These are phyloP conservation scores for Coemansia sp. DNA, from an alignment of 192 early-diverging fungal genomes.

Conservation along the genomic window DNA sequence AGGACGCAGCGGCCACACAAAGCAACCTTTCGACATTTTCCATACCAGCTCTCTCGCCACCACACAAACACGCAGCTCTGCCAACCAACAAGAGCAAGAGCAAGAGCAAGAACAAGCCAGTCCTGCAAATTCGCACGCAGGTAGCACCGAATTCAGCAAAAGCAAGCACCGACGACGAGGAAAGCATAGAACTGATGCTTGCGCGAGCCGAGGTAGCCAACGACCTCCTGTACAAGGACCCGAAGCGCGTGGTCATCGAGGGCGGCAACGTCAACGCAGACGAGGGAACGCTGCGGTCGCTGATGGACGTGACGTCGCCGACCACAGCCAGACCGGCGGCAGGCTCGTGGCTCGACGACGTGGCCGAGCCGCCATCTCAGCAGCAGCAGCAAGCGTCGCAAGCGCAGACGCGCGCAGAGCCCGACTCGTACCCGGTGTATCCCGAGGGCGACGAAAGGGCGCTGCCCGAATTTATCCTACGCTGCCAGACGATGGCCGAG, in stretches of 20 bases:
- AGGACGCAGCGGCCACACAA: too few species aligned
- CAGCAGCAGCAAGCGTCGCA: too few species aligned
- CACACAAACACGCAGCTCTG: too few species aligned
- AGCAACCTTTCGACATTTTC: background rate
- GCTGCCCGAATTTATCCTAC: constrained; percentile 38
- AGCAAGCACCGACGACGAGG: background rate
- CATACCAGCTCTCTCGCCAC: background rate
- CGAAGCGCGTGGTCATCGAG: constrained; percentile 47
- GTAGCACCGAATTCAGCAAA: background rate
- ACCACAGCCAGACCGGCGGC: background rate
- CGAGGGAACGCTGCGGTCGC: constrained; percentile 28
- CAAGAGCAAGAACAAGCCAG: background rate
- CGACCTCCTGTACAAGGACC: constrained; percentile 35
- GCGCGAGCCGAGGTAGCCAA: constrained; percentile 45
- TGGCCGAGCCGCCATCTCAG: too few species aligned
- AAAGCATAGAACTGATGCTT: constrained; percentile 21
- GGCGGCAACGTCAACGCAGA: constrained; percentile 25
- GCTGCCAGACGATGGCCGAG: constrained; percentile 30
- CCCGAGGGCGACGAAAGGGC: constrained; percentile 49
- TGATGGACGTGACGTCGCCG: constrained; percentile 33
- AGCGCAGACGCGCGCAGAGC: too few species aligned
- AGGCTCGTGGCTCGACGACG: background rate
- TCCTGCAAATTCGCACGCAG: background rate
- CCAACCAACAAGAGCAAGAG: too few species aligned
- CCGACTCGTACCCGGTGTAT: constrained; percentile 22